These are phyloP conservation scores for Myxozyma lipomycoides DNA, from an alignment of 805 yeast species.

Conservation along the genomic window DNA sequence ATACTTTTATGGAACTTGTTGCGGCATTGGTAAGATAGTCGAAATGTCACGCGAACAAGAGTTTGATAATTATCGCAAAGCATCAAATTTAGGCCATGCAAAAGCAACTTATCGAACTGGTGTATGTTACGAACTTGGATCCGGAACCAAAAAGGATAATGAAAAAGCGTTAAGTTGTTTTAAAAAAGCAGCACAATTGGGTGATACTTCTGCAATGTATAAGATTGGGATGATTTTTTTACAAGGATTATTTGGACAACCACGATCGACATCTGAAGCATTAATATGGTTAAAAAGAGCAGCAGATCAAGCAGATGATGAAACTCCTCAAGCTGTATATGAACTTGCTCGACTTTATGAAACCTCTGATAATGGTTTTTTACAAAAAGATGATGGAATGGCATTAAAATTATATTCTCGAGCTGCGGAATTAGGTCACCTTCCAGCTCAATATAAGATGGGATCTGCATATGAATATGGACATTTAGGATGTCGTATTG, in stretches of 20 bases:
- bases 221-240: conserved; percentile 64
- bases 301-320: conserved; percentile 41
- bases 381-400: conserved; percentile 29
- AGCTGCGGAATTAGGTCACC: conserved; percentile 58
- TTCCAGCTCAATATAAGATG: conserved; percentile 64
- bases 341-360: conserved; percentile 58
- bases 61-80: conserved; percentile 54
- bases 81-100: conserved; percentile 55
- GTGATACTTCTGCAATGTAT: conserved; percentile 66
- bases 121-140: conserved; percentile 65
- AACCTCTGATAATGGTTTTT: conserved; percentile 32
- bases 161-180: conserved; percentile 53
- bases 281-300: conserved; percentile 53
- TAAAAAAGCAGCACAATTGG: conserved; percentile 56
- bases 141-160: conserved; percentile 46
- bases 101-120: conserved; percentile 67
- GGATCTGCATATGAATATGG: conserved; percentile 76
- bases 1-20: conserved; percentile 58
- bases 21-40: conserved; percentile 46
- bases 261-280: conserved; percentile 44
- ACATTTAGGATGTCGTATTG: conserved; percentile 48
- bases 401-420: conserved; percentile 53
- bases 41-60: conserved; percentile 59
- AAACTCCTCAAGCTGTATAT: conserved; percentile 54
- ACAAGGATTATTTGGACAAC: conserved; percentile 45